Evolutionary conservation across 768 basidiomycete genomes (phyloP).

Genomic region (Amanita pallidorosea): DNA sequence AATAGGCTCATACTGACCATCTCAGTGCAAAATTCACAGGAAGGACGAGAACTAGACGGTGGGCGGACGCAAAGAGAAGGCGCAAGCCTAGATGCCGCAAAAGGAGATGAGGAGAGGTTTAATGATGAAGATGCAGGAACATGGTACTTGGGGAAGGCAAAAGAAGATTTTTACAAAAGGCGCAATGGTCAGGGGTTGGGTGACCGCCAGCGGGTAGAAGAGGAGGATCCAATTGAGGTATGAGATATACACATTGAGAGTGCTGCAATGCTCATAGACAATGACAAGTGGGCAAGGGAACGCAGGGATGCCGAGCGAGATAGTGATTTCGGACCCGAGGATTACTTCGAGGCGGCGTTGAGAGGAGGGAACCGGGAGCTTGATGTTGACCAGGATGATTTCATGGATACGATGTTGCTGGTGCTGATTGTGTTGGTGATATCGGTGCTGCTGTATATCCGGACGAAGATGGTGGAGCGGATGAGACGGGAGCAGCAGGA

Average conservation of each 20-base stretch:
- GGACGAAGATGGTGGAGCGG: slow-evolving; percentile 67
- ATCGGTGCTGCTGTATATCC: slow-evolving; percentile 66
- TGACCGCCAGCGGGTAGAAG: slow-evolving; percentile 27
- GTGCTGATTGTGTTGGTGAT: slow-evolving; percentile 64
- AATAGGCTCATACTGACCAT: slow-evolving; percentile 3
- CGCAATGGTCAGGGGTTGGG: slow-evolving; percentile 27
- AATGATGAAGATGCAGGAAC: slow-evolving; percentile 41
- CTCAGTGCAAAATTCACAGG: slow-evolving; percentile 14
- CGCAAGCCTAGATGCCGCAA: slow-evolving; percentile 13
- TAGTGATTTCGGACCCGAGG: slow-evolving; percentile 69
- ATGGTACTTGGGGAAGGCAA: slow-evolving; percentile 80
- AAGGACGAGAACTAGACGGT: slow-evolving; percentile 30
- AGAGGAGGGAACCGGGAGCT: slow-evolving; percentile 44
- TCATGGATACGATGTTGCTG: slow-evolving; percentile 72
- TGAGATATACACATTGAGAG: slow-evolving; percentile 9
- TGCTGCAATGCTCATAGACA: not conserved
- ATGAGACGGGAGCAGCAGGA: slow-evolving; percentile 55
- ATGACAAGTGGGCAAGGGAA: slow-evolving; percentile 62
- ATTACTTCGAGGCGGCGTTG: slow-evolving; percentile 65
- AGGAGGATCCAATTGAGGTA: slow-evolving; percentile 69
- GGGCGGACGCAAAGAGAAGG: slow-evolving; percentile 16
- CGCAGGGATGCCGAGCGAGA: slow-evolving; percentile 64
- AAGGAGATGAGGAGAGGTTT: slow-evolving; percentile 23
- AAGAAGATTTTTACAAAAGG: slow-evolving; percentile 63
- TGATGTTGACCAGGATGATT: slow-evolving; percentile 59